Conservation (phyloP, 1,284 basidiomycete genomes). For the Pisolithus thermaeus region DNA sequence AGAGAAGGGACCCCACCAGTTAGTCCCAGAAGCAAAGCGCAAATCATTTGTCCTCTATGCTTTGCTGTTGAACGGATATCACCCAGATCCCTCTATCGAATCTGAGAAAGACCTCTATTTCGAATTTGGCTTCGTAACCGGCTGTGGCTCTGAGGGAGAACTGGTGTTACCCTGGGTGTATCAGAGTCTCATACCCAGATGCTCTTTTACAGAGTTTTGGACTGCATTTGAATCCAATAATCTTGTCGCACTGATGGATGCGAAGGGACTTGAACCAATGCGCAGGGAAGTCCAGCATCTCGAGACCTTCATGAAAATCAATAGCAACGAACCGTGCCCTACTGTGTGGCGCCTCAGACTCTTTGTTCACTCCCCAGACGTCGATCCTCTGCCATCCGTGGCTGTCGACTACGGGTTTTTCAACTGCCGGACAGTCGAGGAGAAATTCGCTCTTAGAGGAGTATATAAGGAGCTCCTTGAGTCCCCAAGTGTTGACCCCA, state of each 20-base stretch:
- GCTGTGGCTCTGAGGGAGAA: not conserved
- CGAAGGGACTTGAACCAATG: not conserved
- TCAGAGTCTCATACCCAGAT: not conserved
- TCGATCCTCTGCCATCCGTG: not conserved
- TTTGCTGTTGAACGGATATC: not conserved
- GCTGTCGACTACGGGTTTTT: not conserved
- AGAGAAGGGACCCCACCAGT: not conserved
- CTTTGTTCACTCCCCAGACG: not conserved
- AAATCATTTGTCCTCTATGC: not conserved
- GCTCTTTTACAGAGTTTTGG: conserved; percentile 3
- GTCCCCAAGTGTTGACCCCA: not conserved
- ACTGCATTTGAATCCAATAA: not conserved
- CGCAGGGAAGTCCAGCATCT: not conserved
- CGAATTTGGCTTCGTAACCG: not conserved
- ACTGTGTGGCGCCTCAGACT: not conserved
- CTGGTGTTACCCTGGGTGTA: not conserved
- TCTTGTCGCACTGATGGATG: conserved; percentile 1
- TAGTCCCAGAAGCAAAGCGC: not conserved
- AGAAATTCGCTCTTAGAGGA: not conserved
- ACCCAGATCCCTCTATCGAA: not conserved
- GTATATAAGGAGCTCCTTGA: not conserved
- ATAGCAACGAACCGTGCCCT: not conserved
- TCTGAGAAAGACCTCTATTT: not conserved
- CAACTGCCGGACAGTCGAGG: not conserved
- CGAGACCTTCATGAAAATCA: not conserved